These are phyloP conservation scores for Trichothecium roseum DNA, from an alignment of 2,329 filamentous ascomycete genomes.

Conservation along the genomic window DNA sequence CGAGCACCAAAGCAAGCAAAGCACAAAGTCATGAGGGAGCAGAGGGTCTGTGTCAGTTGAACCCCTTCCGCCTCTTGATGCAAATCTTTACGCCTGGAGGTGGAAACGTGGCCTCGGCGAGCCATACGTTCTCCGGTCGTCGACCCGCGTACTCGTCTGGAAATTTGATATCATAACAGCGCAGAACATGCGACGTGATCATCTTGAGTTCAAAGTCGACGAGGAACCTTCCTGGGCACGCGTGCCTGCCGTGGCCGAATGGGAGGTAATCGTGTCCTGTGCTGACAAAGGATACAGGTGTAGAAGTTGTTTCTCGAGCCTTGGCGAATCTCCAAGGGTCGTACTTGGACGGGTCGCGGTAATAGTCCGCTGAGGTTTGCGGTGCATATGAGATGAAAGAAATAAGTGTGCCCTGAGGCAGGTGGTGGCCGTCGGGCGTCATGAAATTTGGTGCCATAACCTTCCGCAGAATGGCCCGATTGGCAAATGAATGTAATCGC, in stretches of 20 bases:
- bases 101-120: constrained; percentile 7
- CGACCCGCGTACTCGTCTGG: constrained; percentile 6
- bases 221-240: constrained; percentile 28
- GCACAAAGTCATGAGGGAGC: background rate
- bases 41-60: too few species aligned
- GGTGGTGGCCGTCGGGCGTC: constrained; percentile 18
- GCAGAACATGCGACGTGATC: constrained; percentile 19
- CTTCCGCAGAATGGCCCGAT: constrained; percentile 13
- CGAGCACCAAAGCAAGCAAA: background rate
- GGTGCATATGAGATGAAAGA: constrained; percentile 20
- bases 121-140: constrained; percentile 7
- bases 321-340: constrained; percentile 30
- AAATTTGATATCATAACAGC: constrained; percentile 19
- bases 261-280: constrained; percentile 20
- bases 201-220: constrained; percentile 27
- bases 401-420: constrained; percentile 20
- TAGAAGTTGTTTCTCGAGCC: constrained; percentile 20
- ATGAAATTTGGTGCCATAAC: constrained; percentile 15
- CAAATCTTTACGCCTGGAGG: background rate
- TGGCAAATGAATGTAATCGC: constrained; percentile 11
- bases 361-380: constrained; percentile 17
- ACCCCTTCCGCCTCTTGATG: background rate
- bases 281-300: constrained; percentile 22
- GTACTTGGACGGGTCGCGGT: constrained; percentile 23
- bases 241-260: constrained; percentile 27